Evolutionary conservation across 345 rosid species (phyloP).

Genomic region (Xanthoceras sorbifolium): DNA sequence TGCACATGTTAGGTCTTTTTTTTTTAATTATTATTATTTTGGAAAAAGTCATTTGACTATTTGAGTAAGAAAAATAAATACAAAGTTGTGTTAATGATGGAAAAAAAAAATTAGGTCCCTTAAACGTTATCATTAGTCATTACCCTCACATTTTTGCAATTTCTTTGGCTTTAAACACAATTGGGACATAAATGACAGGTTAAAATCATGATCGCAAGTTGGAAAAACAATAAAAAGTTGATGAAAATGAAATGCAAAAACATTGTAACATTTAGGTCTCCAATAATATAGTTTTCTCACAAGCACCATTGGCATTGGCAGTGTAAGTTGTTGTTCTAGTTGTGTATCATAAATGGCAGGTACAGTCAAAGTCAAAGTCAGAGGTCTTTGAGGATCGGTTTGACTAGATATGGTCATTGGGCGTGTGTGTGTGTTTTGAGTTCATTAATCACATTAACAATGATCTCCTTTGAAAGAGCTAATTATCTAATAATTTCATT

Average conservation of each 20-base stretch:
- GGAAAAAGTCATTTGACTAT: no score
- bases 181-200: not conserved
- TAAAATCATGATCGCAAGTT: not conserved
- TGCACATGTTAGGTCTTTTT: not conserved
- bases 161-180: not conserved
- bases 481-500: not conserved
- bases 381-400: not conserved
- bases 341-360: not conserved
- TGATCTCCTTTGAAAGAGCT: not conserved
- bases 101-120: not conserved
- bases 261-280: not conserved
- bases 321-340: not conserved
- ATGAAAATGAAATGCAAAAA: slow-evolving; percentile 15
- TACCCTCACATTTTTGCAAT: not conserved
- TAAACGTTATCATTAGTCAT: not conserved
- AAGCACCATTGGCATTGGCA: not conserved
- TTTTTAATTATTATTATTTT: no score
- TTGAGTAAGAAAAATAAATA: no score
- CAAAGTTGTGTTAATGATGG: not conserved
- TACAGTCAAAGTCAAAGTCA: slow-evolving; percentile 19
- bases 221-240: not conserved
- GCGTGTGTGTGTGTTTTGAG: not conserved
- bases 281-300: not conserved
- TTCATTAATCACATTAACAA: not conserved
- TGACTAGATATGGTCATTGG: not conserved